These are phyloP conservation scores for Ichthyophonus hoferi DNA, from an alignment of 208 protist genomes.

Conservation along the genomic window DNA sequence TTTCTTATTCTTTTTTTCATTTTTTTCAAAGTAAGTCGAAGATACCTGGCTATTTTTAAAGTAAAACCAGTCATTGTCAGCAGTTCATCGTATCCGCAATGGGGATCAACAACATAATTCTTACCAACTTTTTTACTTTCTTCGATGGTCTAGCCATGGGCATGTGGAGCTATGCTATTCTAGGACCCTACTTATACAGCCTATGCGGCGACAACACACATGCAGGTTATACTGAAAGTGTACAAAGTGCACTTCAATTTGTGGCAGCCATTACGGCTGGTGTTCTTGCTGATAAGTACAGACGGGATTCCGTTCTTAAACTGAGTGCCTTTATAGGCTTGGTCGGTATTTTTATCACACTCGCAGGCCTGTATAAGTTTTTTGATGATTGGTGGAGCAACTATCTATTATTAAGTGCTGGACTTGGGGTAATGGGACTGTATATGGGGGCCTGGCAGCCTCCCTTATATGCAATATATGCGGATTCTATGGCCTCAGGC, in stretches of 20 bases:
- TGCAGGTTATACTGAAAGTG: constrained; percentile 5
- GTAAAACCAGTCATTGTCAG: no score
- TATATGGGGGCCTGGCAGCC: not conserved
- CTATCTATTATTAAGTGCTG: not conserved
- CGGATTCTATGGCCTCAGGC: not conserved
- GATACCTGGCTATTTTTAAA: no score
- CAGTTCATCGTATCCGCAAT: no score
- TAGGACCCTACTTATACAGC: not conserved
- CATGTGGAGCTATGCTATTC: not conserved
- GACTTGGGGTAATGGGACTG: not conserved
- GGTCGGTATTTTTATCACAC: not conserved
- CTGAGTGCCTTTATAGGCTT: not conserved
- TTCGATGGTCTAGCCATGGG: constrained; percentile 30
- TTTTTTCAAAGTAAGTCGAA: no score
- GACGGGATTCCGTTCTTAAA: not conserved
- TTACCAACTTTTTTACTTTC: constrained; percentile 25
- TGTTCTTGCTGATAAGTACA: not conserved
- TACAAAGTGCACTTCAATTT: not conserved
- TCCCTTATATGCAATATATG: not conserved
- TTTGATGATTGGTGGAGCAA: not conserved
- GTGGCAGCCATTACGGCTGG: not conserved
- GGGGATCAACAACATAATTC: not conserved
- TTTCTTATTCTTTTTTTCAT: no score
- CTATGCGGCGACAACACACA: not conserved
- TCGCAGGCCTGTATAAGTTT: not conserved